These are phyloP conservation scores for Xylaria sp. DNA, from an alignment of 2,329 filamentous ascomycete species.

Conservation along the genomic window DNA sequence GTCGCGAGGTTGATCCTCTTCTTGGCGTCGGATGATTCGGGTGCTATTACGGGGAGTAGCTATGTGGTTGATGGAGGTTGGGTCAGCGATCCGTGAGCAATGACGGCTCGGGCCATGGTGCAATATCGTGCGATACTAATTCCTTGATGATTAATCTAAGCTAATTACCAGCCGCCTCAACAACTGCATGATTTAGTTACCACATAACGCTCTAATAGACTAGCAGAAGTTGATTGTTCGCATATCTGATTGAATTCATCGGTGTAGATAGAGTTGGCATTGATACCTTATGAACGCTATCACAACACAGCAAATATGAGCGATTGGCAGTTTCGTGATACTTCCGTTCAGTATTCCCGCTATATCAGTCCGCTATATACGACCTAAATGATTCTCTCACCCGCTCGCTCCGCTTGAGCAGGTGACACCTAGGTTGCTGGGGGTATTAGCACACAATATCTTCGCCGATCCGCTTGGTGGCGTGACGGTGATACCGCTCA, in stretches of 20 bases:
- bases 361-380: not conserved
- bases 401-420: constrained; percentile 30
- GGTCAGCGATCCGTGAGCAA: constrained; percentile 45
- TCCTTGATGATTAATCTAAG: not conserved
- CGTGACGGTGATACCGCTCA: constrained; percentile 29
- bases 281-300: too few relatives aligned
- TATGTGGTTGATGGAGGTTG: constrained; percentile 54
- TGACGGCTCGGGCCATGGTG: not conserved
- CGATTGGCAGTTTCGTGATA: not conserved
- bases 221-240: not conserved
- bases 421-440: constrained; percentile 20
- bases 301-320: not conserved
- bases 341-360: not conserved
- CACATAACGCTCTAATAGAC: not conserved
- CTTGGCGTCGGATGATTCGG: constrained; percentile 58
- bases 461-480: constrained; percentile 26
- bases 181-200: not conserved
- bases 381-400: not conserved
- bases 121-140: not conserved
- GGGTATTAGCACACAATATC: constrained; percentile 35
- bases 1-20: constrained; percentile 59
- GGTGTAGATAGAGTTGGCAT: not conserved
- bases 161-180: not conserved
- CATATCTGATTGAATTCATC: not conserved
- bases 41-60: constrained; percentile 57